These are phyloP conservation scores for Kappamyces sp. DNA, from an alignment of 192 early-diverging fungal species.

Conservation along the genomic window DNA sequence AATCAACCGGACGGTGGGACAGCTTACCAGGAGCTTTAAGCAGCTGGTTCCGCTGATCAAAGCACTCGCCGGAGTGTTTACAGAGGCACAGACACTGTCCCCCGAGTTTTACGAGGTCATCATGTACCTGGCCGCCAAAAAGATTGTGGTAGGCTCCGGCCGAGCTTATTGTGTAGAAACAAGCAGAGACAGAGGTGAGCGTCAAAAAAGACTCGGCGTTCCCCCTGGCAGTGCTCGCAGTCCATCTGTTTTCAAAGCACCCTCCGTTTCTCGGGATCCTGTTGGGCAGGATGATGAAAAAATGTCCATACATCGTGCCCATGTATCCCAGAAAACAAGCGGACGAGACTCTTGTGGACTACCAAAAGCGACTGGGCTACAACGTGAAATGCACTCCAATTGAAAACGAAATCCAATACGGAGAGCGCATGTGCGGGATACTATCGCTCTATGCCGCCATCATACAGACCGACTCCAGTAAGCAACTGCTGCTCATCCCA, in stretches of 20 bases:
- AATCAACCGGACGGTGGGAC: conserved; percentile 24
- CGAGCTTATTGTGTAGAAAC: conserved; percentile 34
- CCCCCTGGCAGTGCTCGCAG: conserved; percentile 57
- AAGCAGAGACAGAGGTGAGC: conserved; percentile 64
- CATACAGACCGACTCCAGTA: conserved; percentile 47
- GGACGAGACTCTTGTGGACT: conserved; percentile 38
- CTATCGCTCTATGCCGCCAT: conserved; percentile 67
- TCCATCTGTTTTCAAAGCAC: conserved; percentile 52
- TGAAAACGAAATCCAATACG: conserved; percentile 59
- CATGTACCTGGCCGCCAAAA: conserved; percentile 52
- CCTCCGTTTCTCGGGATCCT: conserved; percentile 53
- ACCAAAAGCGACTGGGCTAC: conserved; percentile 35
- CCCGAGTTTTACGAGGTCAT: conserved; percentile 12
- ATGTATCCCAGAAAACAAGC: conserved; percentile 31
- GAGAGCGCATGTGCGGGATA: conserved; percentile 59
- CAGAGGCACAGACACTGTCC: conserved; percentile 11
- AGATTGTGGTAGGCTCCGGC: conserved; percentile 42
- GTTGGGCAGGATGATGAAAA: conserved; percentile 59
- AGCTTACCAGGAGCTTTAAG: conserved; percentile 22
- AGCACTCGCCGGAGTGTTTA: conserved; percentile 13
- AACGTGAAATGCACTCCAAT: conserved; percentile 27
- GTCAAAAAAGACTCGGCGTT: conserved; percentile 55
- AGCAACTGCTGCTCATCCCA: conserved; percentile 15
- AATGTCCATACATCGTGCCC: conserved; percentile 67
- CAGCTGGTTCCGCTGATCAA: conserved; percentile 21